Conservation (phyloP, 129 eudicot species). For the Dittrichia graveolens region DNA sequence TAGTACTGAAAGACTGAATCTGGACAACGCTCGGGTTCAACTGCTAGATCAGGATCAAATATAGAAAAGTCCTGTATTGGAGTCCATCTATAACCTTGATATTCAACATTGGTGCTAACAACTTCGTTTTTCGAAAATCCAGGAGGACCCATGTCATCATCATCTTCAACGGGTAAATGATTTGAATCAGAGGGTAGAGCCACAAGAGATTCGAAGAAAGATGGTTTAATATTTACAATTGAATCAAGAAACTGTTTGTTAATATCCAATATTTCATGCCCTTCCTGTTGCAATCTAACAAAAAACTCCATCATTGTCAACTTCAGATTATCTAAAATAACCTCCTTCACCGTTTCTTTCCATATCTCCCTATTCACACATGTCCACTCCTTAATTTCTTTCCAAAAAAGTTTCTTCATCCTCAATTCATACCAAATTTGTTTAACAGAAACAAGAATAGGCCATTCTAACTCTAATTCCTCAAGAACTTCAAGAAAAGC, state of each 20-base stretch:
- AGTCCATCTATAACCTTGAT: constrained; percentile 15
- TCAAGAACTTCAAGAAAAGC: constrained; percentile 64
- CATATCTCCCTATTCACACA: constrained; percentile 42
- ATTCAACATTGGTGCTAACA: background rate
- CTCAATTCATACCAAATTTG: constrained; percentile 91
- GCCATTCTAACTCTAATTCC: constrained; percentile 52
- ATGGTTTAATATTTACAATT: constrained; percentile 27
- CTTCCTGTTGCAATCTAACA: constrained; percentile 34
- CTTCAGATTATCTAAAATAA: constrained; percentile 48
- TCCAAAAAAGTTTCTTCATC: constrained; percentile 42
- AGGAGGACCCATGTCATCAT: constrained; percentile 37
- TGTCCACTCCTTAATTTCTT: constrained; percentile 68
- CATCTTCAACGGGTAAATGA: constrained; percentile 13
- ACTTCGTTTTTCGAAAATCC: constrained; percentile 29
- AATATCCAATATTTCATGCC: constrained; percentile 37
- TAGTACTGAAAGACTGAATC: constrained; percentile 42
- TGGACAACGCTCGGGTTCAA: constrained; percentile 51
- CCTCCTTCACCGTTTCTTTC: constrained; percentile 52
- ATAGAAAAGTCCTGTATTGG: background rate
- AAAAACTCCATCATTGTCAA: constrained; percentile 48
- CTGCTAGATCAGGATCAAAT: constrained; percentile 29
- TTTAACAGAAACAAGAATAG: constrained; percentile 62
- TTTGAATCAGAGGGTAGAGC: constrained; percentile 33
- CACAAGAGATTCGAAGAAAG: constrained; percentile 32
- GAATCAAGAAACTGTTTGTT: constrained; percentile 36